Base-by-base conservation (phyloP, 75 land plant genomes). In the Cryptomeria japonica region DNA sequence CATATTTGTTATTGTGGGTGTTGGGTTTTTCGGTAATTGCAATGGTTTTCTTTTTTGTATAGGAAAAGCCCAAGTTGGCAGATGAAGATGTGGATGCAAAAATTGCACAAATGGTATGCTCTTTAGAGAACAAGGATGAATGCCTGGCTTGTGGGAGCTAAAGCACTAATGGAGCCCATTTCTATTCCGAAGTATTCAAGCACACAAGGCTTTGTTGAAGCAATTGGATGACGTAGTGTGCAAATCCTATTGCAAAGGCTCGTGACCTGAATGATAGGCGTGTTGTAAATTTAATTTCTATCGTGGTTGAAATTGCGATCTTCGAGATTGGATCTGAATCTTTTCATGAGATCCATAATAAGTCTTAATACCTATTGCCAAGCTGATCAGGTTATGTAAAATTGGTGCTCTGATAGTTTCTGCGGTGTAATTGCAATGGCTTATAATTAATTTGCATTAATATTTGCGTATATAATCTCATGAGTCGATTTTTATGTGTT, bases 101-200 rank as follows among this genome's bases (percentile, higher is more conserved):
- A 83, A 90, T 96, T 94, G 97, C 96, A 1, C 97, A 96, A 73
- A 83, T 96, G 90, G 97, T 94, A 2, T 96, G 98, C 75, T 96
- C 98, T 14, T 83, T 96, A 58, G 92, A 94, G 53, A 96, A 96
- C 84, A 92, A 94, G 82, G 98, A 96, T 16, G 97, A 95, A 4
- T 96, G 98, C 89, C 39, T 96, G 82, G 91, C 98, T 58, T 96
- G 98, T 90, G 98, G 98, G 42, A 95, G 97, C 88, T 96, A 87
- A 82, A 75, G 38, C 47, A n/a, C 5, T 1, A 3, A 82, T 82
- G 51, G 11, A 18, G 3, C 32, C 15, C 46, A n/a, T 34, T 82
- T 39, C 4, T 42, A n/a, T 44, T 18, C 11, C 28, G 51, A 42
- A 11, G 34, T 13, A 13, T 82, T 31, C 3, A 31, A n/a, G 11